Conservation (phyloP, 768 basidiomycete genomes). For the Chalciporus pseudorubinellus region DNA sequence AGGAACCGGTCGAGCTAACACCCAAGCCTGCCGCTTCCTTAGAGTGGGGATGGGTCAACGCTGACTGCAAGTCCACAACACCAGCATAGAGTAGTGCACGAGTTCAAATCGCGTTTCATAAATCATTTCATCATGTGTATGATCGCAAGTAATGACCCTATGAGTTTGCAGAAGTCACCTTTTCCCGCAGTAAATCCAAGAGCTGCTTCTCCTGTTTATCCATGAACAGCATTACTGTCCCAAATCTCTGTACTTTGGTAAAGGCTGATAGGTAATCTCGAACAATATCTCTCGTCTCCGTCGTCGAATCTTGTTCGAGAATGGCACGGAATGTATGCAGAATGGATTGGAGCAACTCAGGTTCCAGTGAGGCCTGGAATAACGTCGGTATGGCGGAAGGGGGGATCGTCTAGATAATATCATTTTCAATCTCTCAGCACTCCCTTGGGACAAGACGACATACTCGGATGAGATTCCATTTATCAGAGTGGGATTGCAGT, state of each 20-base stretch:
- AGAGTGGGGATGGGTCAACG: too few relatives aligned
- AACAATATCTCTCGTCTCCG: slow-evolving; percentile 24
- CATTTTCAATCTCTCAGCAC: neutral
- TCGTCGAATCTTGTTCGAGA: slow-evolving; percentile 20
- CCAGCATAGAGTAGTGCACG: too few relatives aligned
- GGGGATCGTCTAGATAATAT: slow-evolving; percentile 45
- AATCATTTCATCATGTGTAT: too few relatives aligned
- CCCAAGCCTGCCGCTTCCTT: too few relatives aligned
- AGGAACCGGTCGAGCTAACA: too few relatives aligned
- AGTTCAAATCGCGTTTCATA: too few relatives aligned
- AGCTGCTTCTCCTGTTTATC: slow-evolving; percentile 51
- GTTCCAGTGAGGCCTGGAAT: slow-evolving; percentile 71
- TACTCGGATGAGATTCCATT: slow-evolving; percentile 62
- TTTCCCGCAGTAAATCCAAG: slow-evolving; percentile 46
- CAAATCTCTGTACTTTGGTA: slow-evolving; percentile 56
- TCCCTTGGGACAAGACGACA: slow-evolving; percentile 22
- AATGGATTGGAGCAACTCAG: slow-evolving; percentile 56
- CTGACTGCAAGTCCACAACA: too few relatives aligned
- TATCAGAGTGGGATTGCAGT: slow-evolving; percentile 37
- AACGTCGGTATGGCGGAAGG: slow-evolving; percentile 56
- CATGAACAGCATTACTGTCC: slow-evolving; percentile 62
- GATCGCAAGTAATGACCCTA: too few relatives aligned
- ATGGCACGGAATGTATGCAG: slow-evolving; percentile 47
- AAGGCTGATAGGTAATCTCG: slow-evolving; percentile 54
- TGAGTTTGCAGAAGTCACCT: slow-evolving; percentile 12